Evolutionary conservation across 2,329 filamentous ascomycete species (phyloP), one percentile per base, ranked within the genome.

Genomic region (Cladosporium sp.): DNA sequence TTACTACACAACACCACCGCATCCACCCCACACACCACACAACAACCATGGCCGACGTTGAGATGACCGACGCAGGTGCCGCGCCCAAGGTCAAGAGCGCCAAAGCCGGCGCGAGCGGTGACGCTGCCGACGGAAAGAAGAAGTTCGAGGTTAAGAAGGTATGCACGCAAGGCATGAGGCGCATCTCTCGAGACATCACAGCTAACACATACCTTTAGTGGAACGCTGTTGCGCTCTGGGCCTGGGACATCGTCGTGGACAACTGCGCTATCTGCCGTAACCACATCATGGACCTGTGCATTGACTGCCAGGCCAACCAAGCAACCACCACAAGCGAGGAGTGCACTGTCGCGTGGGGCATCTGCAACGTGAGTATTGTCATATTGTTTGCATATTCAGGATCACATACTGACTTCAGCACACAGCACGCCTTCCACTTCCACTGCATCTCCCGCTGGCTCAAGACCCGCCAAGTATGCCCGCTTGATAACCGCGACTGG

Each of bases 111-210:
- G 21, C 81, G 30, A 91, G 85, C 67, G 74, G 74, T 67, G 80
- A 80, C 54, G 77, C 77, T 52, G 77, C 74, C 44, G 91, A 94
- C 71, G 87, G 83, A 62, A 97, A 96, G 87, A 96, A 97, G 85
- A 91, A 92, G 71, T 99, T 99, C 72, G 95, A 99, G 79, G 94
- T 99, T 69, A 99, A 99, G 83, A 99, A 99, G 90, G 95, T 96
- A 79, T 68, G 78, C 62, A 28, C 4, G 8, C 28, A 24, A 41
- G 10, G 4, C 5, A 15, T 14, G 15, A 55, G 18, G 32, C 32
- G 57, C 26, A 64, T 41, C 34, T 21, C 14, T 47, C 15, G 65
- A 26, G 1, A 12, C 12, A 47, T n/a, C 10, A 12, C 52, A 21
- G 21, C 62, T 69, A 61, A 71, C 64, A 58, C 15, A 34, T 49